Conservation (phyloP, 768 basidiomycete genomes). For the Psilocybe cyanescens region DNA sequence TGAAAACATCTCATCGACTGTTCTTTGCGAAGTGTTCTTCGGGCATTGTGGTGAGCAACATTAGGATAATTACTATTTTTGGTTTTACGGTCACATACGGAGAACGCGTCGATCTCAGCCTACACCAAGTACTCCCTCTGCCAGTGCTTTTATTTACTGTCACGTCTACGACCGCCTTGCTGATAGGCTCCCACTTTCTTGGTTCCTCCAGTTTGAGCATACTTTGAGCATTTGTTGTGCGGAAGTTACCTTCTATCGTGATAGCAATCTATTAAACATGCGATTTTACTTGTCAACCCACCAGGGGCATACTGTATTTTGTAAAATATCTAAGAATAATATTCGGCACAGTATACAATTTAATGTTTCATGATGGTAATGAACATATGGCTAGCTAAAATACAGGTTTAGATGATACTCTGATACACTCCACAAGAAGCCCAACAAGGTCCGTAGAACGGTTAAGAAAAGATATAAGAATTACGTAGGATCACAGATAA, state of each 20-base stretch:
- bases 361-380: no score
- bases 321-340: no score
- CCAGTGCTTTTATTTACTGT: background rate
- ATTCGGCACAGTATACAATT: no score
- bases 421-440: background rate
- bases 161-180: background rate
- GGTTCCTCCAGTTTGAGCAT: background rate
- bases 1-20: no score
- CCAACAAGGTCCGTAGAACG: background rate
- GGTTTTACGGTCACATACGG: background rate
- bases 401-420: background rate
- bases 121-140: background rate
- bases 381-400: background rate
- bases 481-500: background rate
- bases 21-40: no score
- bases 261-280: no score
- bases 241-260: no score
- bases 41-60: no score
- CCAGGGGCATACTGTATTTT: no score
- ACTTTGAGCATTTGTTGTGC: no score
- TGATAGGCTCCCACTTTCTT: background rate
- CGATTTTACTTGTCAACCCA: no score
- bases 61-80: background rate
- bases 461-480: background rate
- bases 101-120: background rate